Base-by-base conservation (phyloP, 2,329 filamentous ascomycete genomes). In the Shiraia bambusicola region DNA sequence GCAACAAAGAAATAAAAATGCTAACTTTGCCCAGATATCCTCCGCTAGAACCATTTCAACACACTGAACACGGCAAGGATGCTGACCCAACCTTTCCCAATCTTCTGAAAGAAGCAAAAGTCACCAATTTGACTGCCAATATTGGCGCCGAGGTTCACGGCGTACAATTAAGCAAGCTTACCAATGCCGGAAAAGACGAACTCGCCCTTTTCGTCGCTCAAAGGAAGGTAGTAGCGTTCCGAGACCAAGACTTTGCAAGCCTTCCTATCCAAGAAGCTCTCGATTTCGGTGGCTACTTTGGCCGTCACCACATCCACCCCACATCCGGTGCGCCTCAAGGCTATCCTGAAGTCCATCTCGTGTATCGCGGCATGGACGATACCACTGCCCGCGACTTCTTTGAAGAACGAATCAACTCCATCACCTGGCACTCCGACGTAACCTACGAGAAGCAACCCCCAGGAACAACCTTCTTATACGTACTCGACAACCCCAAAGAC, bases 391-490 rank as follows among this genome's bases (percentile, higher is more conserved):
- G 78, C 14, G 74, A 79, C 34, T 87, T 86, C 67, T 83, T 89
- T 52, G 71, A 78, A 40, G 80, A 81, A 33, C 79, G 86, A 15
- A 91, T 87, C 3, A 92, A 84, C 69, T 87, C 84, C 1, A 83
- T 94, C 1, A 88, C 88, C 6, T 95, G 89, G 89, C 90, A 95
- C 71, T 87, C 84, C 0, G 90, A 95, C 54, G 84, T 95, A 1
- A 87, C 86, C 0, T 95, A 94, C 63, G 91, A 95, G 72, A 74
- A 80, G 53, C 90, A 96, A 70, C 89, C 91, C 1, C 89, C 91
- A 0, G 88, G 89, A 22, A 95, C 89, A 0, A 95, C 91, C 0
- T 94, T 95, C 70, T 70, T 95, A 26, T 95, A 94, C 63, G 77
- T 90, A 35, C 78, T 96, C n/a, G 89, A 95, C 62, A 84, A 81